A percentile compares a stretch with the other conserved stretches of the same genome.
Evolutionary conservation across 2,329 filamentous ascomycete genomes (phyloP).

Genomic region (Grosmannia clavigera): DNA sequence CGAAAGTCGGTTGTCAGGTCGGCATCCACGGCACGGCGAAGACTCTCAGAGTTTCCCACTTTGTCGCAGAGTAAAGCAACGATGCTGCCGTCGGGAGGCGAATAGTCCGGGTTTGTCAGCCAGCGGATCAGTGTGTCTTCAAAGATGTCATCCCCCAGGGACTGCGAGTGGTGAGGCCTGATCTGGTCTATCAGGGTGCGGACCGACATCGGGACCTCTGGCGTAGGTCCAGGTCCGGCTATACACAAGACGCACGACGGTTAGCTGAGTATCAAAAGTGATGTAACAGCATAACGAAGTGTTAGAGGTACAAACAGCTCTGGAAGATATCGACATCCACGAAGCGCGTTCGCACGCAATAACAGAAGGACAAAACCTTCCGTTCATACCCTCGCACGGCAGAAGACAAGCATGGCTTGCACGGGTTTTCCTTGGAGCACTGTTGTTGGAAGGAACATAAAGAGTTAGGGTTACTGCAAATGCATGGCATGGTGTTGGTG

Average conservation of each 20-base stretch:
- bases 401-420: constrained; percentile 17
- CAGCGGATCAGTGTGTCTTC: constrained; percentile 17
- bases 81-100: constrained; percentile 17
- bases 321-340: constrained; percentile 19
- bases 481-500: neutral
- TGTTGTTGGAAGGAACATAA: constrained; percentile 1
- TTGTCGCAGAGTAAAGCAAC: constrained; percentile 17
- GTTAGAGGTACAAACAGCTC: constrained; percentile 1
- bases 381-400: constrained; percentile 16
- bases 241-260: neutral
- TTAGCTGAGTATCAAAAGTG: neutral
- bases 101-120: constrained; percentile 15
- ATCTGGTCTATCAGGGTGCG: constrained; percentile 8
- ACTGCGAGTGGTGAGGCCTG: constrained; percentile 4
- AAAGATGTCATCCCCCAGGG: constrained; percentile 9
- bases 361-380: constrained; percentile 18
- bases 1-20: constrained; percentile 17
- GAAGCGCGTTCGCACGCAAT: constrained; percentile 18
- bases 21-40: constrained; percentile 11
- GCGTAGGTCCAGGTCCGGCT: constrained; percentile 2
- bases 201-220: constrained; percentile 9
- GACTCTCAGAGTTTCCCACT: constrained; percentile 13
- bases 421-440: constrained; percentile 18
- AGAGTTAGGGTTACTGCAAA: neutral
- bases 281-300: neutral